Conservation (phyloP, 768 basidiomycete genomes). For the Lentinula lateritia region DNA sequence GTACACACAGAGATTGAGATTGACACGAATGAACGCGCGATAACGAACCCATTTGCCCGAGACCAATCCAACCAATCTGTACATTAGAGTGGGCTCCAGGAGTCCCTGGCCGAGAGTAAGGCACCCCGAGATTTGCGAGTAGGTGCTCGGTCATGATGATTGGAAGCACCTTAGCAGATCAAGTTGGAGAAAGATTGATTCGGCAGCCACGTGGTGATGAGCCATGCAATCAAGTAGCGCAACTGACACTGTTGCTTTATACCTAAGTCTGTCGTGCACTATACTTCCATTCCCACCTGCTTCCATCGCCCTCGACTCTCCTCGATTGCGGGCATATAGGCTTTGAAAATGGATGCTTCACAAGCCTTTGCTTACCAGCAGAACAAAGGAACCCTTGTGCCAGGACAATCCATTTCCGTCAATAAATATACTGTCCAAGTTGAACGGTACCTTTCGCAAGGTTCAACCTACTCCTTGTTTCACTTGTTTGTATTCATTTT, state of each 20-base stretch:
- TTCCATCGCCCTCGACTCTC: not conserved
- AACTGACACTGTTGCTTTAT: not conserved
- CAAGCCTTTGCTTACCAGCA: conserved; percentile 41
- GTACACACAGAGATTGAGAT: not conserved
- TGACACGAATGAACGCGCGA: conserved; percentile 13
- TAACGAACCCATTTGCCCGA: conserved; percentile 45
- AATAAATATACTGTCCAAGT: conserved; percentile 89
- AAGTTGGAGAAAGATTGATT: not conserved
- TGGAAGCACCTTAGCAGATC: not conserved
- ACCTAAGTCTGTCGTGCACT: not conserved
- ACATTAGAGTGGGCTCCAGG: conserved; percentile 29
- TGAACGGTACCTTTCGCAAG: conserved; percentile 94
- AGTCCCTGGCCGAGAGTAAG: conserved; percentile 58
- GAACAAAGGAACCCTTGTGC: conserved; percentile 65
- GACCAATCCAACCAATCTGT: conserved; percentile 40
- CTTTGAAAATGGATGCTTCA: conserved; percentile 40
- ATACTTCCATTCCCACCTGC: not conserved
- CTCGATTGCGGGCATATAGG: not conserved
- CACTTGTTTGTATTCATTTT: not conserved
- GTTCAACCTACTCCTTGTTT: conserved; percentile 32
- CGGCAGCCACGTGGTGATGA: not conserved
- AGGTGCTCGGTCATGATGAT: conserved; percentile 13
- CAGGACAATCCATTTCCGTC: conserved; percentile 86
- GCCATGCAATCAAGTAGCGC: not conserved
- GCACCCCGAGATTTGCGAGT: conserved; percentile 17